phyloP scores from a whole-genome alignment of 768 basidiomycete genomes.

The Pleurotus eryngii region DNA sequence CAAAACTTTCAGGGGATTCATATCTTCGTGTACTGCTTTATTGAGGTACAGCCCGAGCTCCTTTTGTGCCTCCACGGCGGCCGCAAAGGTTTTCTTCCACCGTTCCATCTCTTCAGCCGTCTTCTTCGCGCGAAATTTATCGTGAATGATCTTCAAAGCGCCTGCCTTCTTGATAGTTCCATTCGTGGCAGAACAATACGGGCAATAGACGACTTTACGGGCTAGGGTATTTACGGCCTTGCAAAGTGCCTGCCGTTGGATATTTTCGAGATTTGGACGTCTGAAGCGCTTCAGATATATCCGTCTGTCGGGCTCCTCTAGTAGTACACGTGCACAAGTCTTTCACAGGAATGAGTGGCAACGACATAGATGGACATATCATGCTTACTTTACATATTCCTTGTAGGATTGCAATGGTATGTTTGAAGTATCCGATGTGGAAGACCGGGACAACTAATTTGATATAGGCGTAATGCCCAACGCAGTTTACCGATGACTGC shows the following conservation, averaged over 20 bases:
- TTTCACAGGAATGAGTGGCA: constrained; percentile 21
- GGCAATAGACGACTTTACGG: constrained; percentile 89
- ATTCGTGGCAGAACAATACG: constrained; percentile 90
- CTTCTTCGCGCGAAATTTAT: constrained; percentile 95
- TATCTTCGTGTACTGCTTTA: constrained; percentile 87
- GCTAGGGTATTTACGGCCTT: constrained; percentile 86
- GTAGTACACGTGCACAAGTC: constrained; percentile 90
- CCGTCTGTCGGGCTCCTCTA: constrained; percentile 85
- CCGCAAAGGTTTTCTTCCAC: constrained; percentile 78
- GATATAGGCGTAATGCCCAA: constrained; percentile 98
- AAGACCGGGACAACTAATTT: constrained; percentile 96
- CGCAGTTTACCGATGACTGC: constrained; percentile 87
- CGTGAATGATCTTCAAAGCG: constrained; percentile 93
- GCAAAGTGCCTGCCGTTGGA: constrained; percentile 76
- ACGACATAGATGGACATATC: background rate
- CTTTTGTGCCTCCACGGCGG: constrained; percentile 83
- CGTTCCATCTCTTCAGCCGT: constrained; percentile 84
- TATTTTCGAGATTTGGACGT: constrained; percentile 85
- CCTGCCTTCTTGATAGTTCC: constrained; percentile 96
- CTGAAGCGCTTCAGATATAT: constrained; percentile 88
- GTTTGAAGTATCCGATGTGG: constrained; percentile 98
- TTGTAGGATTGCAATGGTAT: constrained; percentile 89
- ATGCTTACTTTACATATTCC: constrained; percentile 89
- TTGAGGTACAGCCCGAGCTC: constrained; percentile 81
- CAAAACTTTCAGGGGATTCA: constrained; percentile 91